Conservation (phyloP, 345 rosid species). For the Eucalyptus pauciflora region DNA sequence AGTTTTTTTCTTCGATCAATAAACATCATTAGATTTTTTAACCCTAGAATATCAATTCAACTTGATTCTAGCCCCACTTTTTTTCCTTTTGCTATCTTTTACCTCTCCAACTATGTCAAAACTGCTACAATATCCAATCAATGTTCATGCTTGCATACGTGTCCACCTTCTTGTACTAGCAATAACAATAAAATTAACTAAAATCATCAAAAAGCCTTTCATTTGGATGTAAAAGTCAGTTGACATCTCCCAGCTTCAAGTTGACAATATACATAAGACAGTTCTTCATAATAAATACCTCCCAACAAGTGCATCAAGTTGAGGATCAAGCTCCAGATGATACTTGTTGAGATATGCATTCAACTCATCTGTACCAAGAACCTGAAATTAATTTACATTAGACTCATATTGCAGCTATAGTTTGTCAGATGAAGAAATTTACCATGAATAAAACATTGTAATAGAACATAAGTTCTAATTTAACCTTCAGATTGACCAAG, state of each 20-base stretch:
- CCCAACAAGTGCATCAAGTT: constrained; percentile 88
- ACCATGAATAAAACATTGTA: neutral
- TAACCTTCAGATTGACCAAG: neutral
- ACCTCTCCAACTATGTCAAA: neutral
- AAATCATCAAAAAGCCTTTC: neutral
- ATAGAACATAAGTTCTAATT: neutral
- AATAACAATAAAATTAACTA: neutral
- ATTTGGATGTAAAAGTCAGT: neutral
- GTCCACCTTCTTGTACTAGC: neutral
- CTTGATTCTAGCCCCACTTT: neutral
- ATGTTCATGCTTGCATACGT: neutral
- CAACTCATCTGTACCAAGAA: constrained; percentile 87
- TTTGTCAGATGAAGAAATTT: neutral
- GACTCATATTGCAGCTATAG: neutral
- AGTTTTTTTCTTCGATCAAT: neutral
- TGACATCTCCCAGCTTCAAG: neutral
- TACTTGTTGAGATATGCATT: constrained; percentile 86
- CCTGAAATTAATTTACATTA: constrained; percentile 19
- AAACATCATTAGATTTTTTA: neutral
- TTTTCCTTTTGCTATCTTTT: neutral
- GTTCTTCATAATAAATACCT: constrained; percentile 28
- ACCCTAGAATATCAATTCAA: neutral
- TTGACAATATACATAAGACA: neutral
- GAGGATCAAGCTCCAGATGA: constrained; percentile 84
- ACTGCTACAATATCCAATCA: neutral